These are phyloP conservation scores for Daldinia caldariorum DNA, from an alignment of 495 filamentous ascomycete species.

Conservation along the genomic window DNA sequence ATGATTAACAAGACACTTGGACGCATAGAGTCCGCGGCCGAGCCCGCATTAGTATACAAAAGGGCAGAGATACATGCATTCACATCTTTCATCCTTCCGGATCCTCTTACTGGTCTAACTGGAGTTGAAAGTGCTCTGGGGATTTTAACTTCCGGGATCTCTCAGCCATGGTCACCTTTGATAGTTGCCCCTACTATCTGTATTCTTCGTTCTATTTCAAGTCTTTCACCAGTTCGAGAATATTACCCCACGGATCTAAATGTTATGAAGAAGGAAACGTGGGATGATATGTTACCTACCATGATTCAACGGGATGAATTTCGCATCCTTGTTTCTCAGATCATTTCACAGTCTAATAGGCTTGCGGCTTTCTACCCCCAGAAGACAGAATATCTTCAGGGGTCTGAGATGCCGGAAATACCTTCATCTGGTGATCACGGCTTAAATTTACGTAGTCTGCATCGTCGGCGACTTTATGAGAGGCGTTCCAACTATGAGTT, in stretches of 20 bases:
- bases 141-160: slow-evolving; percentile 61
- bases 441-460: slow-evolving; percentile 49
- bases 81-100: slow-evolving; percentile 66
- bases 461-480: slow-evolving; percentile 55
- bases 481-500: slow-evolving; percentile 22
- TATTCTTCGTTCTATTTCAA: slow-evolving; percentile 50
- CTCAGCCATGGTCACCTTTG: slow-evolving; percentile 54
- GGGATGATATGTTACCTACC: slow-evolving; percentile 55
- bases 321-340: slow-evolving; percentile 49
- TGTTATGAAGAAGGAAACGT: slow-evolving; percentile 61
- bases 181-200: not conserved
- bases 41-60: slow-evolving; percentile 58
- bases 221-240: slow-evolving; percentile 59
- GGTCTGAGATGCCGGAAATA: not conserved
- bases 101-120: slow-evolving; percentile 64
- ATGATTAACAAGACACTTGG: slow-evolving; percentile 60
- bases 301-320: slow-evolving; percentile 64
- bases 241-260: slow-evolving; percentile 66
- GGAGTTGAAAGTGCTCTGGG: slow-evolving; percentile 67
- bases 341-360: slow-evolving; percentile 52
- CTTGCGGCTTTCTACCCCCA: slow-evolving; percentile 47
- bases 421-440: slow-evolving; percentile 24
- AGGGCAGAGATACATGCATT: slow-evolving; percentile 67
- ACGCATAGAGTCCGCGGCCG: slow-evolving; percentile 55
- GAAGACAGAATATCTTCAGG: not conserved